Evolutionary conservation across 805 yeast species (phyloP).

Genomic region (Yarrowia hollandica): DNA sequence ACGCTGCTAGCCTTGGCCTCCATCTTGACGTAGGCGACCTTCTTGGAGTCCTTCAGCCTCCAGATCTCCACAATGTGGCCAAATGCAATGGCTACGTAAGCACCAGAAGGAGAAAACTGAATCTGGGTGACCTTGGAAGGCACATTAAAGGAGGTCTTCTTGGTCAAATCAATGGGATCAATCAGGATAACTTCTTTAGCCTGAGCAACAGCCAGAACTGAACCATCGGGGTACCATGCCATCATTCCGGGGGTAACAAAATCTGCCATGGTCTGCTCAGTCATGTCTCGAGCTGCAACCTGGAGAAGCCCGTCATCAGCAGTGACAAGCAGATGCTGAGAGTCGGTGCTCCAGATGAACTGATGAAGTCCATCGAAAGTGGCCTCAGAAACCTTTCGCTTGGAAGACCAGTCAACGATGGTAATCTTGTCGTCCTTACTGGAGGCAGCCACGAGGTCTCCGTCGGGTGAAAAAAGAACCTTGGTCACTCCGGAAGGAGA

Average conservation of each 20-base stretch:
- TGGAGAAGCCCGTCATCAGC: neutral
- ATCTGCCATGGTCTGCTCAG: neutral
- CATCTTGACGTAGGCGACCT: constrained; percentile 34
- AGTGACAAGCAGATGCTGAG: neutral
- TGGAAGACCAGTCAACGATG: neutral
- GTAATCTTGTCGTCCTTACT: neutral
- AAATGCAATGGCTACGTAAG: constrained; percentile 58
- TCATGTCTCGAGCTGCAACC: neutral
- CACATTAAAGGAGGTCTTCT: constrained; percentile 25
- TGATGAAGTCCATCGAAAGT: neutral
- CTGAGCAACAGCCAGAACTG: constrained; percentile 63
- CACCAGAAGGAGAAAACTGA: constrained; percentile 62
- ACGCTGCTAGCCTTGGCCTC: constrained; percentile 31
- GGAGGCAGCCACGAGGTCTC: constrained; percentile 4
- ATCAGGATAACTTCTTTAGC: constrained; percentile 38
- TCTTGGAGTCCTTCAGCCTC: constrained; percentile 46
- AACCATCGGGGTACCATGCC: constrained; percentile 73
- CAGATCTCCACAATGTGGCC: constrained; percentile 57
- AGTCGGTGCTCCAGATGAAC: constrained; percentile 5
- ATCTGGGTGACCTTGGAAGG: constrained; percentile 45
- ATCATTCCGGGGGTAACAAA: constrained; percentile 33
- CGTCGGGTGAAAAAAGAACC: neutral
- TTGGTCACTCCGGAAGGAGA: neutral
- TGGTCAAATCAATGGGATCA: neutral
- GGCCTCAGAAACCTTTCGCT: neutral